These are phyloP conservation scores for Toxicodendron radicans DNA, from an alignment of 345 rosid genomes.

Conservation along the genomic window DNA sequence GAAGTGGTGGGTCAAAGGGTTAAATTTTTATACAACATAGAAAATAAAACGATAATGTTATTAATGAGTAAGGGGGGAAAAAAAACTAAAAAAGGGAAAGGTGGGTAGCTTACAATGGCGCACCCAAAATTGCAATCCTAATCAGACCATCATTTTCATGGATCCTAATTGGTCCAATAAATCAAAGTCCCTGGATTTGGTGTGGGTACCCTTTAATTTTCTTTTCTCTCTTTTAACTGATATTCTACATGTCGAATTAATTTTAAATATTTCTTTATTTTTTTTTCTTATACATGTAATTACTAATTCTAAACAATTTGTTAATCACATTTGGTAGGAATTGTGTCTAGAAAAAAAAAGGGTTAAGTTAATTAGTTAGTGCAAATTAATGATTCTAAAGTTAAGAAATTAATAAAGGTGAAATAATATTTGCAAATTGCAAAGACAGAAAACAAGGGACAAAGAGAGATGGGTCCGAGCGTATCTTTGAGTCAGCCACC, in stretches of 20 bases:
- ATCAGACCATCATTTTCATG: constrained; percentile 52
- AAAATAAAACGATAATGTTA: constrained; percentile 27
- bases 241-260: constrained; percentile 2
- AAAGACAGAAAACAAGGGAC: not conserved
- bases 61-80: constrained; percentile 15
- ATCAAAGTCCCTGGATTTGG: constrained; percentile 22
- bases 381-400: not conserved
- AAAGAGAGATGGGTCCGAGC: constrained; percentile 10
- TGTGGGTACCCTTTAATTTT: constrained; percentile 13
- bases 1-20: not conserved
- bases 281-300: not conserved
- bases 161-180: constrained; percentile 31
- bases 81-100: not conserved
- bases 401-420: not conserved
- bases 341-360: too few species aligned
- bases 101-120: constrained; percentile 37
- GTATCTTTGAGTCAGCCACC: constrained; percentile 40
- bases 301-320: too few species aligned
- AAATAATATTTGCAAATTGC: not conserved
- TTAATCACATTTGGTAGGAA: too few species aligned
- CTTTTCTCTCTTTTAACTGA: not conserved
- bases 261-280: not conserved
- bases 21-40: not conserved
- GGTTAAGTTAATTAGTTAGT: not conserved
- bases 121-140: constrained; percentile 57